Evolutionary conservation across 352 stramenopile genomes (phyloP), one percentile per base, ranked within the genome.

Genomic region (Globisporangium middletonii): DNA sequence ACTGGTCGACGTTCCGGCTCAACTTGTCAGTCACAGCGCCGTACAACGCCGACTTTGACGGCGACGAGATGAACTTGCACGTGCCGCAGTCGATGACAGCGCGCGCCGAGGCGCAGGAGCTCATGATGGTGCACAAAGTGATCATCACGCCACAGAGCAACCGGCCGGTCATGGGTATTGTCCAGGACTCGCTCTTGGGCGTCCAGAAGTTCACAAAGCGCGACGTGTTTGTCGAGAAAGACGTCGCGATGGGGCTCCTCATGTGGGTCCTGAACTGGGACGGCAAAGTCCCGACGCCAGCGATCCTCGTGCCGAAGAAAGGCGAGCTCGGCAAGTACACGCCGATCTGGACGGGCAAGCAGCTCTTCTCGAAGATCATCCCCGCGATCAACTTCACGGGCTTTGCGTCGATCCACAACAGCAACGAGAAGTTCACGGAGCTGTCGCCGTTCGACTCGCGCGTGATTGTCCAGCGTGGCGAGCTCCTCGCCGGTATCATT

Each of bases 31-130:
- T 97, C 18, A 99, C 97, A 5, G 96, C 96, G 23, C 97, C 97
- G 33, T 99, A 99, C 80, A 99, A 99, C 72, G 97, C 97, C 59
- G 97, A 99, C 89, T 99, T 99, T 67, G 97, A 99, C 86, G 97
- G 97, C 51, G 97, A 99, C 69, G 97, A 99, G 76, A 99, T 99
- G 97, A 99, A 99, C 74, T 79, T 99, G 57, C 94, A 98, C 75
- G 89, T 98, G 4, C 95, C 94, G 43, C 97, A 99, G 80, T 98
- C 92, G n/a, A 82, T 99, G 59, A 90, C 96, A 37, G 97, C 97
- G 55, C 84, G 94, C 61, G 96, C 97, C 16, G 97, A 99, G 74
- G 94, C 94, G 8, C 92, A 98, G 66, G 83, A 99, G 57, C 86
- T 99, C 58, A 99, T 99, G 97, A 97, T 98, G 80, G 96, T 98